Evolutionary conservation across 192 early-diverging fungal genomes (phyloP), one percentile per base, ranked within the genome.

Genomic region (Gaertneriomyces sp.): DNA sequence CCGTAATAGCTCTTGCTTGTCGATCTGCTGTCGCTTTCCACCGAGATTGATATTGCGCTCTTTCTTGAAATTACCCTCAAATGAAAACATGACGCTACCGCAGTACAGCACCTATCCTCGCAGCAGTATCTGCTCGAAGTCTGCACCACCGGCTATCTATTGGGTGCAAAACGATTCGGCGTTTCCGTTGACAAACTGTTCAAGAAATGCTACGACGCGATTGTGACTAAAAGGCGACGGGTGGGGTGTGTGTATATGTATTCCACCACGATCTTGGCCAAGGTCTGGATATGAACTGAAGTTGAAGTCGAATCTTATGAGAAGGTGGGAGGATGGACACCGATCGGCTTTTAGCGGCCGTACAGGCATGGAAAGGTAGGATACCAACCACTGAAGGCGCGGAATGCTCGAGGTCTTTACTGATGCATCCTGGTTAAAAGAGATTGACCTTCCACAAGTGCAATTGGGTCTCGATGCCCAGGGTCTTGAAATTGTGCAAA

Each of bases 1-100:
- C 25, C 75, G 72, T 50, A 95, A 63, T 10, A 93, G 75, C 11
- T 78, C 76, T 19, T 81, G 73, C 57, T 88, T 88, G 68, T 90
- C 88, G n/a, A 86, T 73, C 53, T 83, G 76, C n/a, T 70, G 51
- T 47, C 72, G 81, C n/a, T 49, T 74, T 0, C 92, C 91, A 53
- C 93, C 94, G 42, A 97, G 80, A 61, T 89, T 92, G 60, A 96
- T 96, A 46, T 83, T 81, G 16, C 88, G 77, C 52, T 84, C 83
- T 41, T 77, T 58, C 74, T 88, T 92, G 70, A 85, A 90, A 65
- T 89, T 86, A 19, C 93, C 93, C 58, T 91, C 89, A 69, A 95
- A 95, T 12, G 62, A 59, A 42, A 58, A 71, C 69, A 71, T 71
- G 25, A 33, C 25, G 25, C 25, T 33, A 33, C 25, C 25, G 25